These are phyloP conservation scores for Aureobasidium sp. DNA, from an alignment of 2,329 filamentous ascomycete species.

Conservation along the genomic window DNA sequence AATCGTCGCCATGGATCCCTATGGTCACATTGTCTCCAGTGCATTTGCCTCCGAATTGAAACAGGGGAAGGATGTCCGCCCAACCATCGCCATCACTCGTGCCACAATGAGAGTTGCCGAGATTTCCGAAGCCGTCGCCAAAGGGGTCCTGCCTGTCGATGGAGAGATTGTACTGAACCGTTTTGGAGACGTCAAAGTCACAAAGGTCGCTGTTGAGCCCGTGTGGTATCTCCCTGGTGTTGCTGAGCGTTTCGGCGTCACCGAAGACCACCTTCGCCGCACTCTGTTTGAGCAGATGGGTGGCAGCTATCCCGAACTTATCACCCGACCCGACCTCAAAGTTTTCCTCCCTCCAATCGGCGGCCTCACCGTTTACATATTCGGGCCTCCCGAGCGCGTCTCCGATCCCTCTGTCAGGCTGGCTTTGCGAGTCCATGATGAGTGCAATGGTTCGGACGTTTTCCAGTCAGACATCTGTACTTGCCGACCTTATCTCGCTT, in stretches of 20 bases:
- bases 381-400: conserved; percentile 91
- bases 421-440: conserved; percentile 74
- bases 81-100: conserved; percentile 60
- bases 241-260: conserved; percentile 89
- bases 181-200: conserved; percentile 82
- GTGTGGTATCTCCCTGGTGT: conserved; percentile 57
- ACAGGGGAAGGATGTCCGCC: conserved; percentile 17
- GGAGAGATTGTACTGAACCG: conserved; percentile 86
- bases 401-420: conserved; percentile 74
- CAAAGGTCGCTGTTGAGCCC: conserved; percentile 94
- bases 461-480: conserved; percentile 98
- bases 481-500: conserved; percentile 90
- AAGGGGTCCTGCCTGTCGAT: conserved; percentile 68
- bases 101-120: conserved; percentile 89
- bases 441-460: conserved; percentile 85
- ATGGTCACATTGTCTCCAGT: conserved; percentile 19
- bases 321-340: conserved; percentile 91
- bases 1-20: conserved; percentile 24
- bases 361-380: conserved; percentile 92
- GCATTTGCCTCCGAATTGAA: conserved; percentile 18
- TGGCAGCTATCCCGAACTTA: conserved; percentile 92
- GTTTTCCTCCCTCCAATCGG: conserved; percentile 93
- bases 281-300: conserved; percentile 93
- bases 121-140: conserved; percentile 74
- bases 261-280: conserved; percentile 78